phyloP scores from a whole-genome alignment of 805 yeast species.

The Jamesozyma hellenica region DNA sequence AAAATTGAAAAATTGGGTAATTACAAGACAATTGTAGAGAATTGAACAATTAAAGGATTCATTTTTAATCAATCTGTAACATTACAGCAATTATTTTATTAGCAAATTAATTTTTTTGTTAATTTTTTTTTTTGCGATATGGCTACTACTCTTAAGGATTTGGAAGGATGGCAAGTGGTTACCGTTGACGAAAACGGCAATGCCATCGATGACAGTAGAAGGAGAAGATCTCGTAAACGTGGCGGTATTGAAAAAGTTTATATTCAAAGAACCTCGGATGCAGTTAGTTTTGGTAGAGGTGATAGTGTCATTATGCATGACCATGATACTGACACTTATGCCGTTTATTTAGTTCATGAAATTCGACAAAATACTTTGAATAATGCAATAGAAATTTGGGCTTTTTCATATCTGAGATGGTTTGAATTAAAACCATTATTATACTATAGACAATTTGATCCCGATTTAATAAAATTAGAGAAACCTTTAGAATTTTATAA shows the following conservation, averaged over 20 bases:
- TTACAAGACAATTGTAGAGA: too few relatives aligned
- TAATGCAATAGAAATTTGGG: constrained; percentile 39
- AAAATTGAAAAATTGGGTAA: too few relatives aligned
- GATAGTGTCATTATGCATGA: constrained; percentile 39
- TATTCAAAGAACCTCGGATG: constrained; percentile 38
- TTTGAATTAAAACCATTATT: constrained; percentile 31
- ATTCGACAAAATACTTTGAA: constrained; percentile 40
- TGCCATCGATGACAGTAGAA: constrained; percentile 10
- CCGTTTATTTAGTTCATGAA: constrained; percentile 41
- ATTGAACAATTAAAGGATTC: too few relatives aligned
- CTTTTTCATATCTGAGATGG: constrained; percentile 37
- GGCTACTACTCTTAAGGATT: constrained; percentile 19
- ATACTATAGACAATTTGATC: constrained; percentile 22
- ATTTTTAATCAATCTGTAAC: too few relatives aligned
- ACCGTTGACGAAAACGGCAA: constrained; percentile 23
- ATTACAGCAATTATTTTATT: too few relatives aligned
- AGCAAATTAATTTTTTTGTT: too few relatives aligned
- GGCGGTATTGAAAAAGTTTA: constrained; percentile 12
- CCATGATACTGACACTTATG: constrained; percentile 27
- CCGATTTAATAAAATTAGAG: constrained; percentile 14
- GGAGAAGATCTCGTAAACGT: constrained; percentile 20
- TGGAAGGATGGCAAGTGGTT: constrained; percentile 26
- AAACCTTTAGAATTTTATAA: constrained; percentile 9
- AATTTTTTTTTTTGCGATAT: too few relatives aligned
- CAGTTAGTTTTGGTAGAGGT: constrained; percentile 41